Conservation (phyloP, 164 flowering plant species). For the Tetrastigma voinierianum region DNA sequence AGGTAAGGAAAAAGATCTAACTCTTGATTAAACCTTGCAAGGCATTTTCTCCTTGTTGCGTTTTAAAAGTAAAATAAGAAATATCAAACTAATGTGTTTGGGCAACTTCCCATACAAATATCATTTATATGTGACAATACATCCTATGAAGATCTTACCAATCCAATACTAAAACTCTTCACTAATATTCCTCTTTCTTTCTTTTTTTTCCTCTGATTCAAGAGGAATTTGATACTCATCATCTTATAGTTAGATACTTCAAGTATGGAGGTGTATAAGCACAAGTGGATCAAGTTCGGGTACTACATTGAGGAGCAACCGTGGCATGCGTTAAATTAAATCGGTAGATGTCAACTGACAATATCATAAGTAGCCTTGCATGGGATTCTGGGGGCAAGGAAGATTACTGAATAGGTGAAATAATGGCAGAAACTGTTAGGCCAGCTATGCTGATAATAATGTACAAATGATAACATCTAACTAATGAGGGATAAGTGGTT, state of each 20-base stretch:
- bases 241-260: constrained; percentile 13
- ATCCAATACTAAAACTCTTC: no score
- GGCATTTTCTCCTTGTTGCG: no score
- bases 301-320: constrained; percentile 8
- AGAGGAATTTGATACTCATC: background rate
- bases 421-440: background rate
- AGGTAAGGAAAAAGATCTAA: no score
- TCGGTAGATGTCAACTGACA: constrained; percentile 19
- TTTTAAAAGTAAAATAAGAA: background rate
- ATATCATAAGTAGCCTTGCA: background rate
- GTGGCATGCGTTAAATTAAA: constrained; percentile 15
- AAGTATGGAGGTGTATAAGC: constrained; percentile 25
- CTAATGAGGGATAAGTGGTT: no score
- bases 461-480: background rate
- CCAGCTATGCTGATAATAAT: background rate
- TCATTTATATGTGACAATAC: no score
- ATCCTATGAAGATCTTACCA: no score
- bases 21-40: no score
- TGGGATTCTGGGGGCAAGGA: background rate
- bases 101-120: no score
- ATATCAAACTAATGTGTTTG: background rate
- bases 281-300: constrained; percentile 30
- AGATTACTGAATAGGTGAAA: no score
- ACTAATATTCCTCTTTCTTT: no score
- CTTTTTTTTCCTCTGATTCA: no score